phyloP scores from a whole-genome alignment of 352 stramenopile species.

The Phytophthora palmivora region DNA sequence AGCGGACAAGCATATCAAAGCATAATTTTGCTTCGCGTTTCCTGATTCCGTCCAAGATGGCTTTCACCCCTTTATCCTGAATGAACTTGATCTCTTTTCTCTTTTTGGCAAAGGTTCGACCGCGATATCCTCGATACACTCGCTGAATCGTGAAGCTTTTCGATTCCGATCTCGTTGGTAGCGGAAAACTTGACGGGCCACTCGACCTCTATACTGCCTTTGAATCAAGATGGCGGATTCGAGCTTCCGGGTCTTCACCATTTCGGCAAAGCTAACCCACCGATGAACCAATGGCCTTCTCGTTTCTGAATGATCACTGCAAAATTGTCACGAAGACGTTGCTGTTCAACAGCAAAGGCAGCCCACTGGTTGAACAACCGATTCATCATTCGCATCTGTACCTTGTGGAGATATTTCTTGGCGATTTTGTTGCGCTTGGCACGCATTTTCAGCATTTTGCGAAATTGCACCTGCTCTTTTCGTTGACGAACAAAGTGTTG shows the following conservation, averaged over 20 bases:
- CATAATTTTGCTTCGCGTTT: constrained; percentile 29
- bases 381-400: constrained; percentile 52
- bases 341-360: constrained; percentile 39
- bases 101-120: constrained; percentile 26
- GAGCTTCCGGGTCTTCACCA: constrained; percentile 37
- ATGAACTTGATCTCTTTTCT: constrained; percentile 31
- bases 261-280: constrained; percentile 48
- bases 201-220: constrained; percentile 60
- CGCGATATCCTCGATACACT: constrained; percentile 54
- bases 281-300: constrained; percentile 46
- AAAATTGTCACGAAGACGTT: constrained; percentile 57
- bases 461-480: constrained; percentile 33
- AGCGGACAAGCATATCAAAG: constrained; percentile 39
- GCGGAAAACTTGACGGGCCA: constrained; percentile 56
- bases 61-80: constrained; percentile 37
- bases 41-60: constrained; percentile 47
- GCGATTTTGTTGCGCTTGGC: constrained; percentile 62
- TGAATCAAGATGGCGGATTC: constrained; percentile 58
- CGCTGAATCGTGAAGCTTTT: constrained; percentile 58
- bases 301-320: constrained; percentile 49
- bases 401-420: constrained; percentile 60
- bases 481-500: constrained; percentile 40
- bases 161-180: constrained; percentile 38
- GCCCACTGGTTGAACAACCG: constrained; percentile 69
- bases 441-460: constrained; percentile 49